phyloP scores from a whole-genome alignment of 192 early-diverging fungal species.

The Podila minutissima region DNA sequence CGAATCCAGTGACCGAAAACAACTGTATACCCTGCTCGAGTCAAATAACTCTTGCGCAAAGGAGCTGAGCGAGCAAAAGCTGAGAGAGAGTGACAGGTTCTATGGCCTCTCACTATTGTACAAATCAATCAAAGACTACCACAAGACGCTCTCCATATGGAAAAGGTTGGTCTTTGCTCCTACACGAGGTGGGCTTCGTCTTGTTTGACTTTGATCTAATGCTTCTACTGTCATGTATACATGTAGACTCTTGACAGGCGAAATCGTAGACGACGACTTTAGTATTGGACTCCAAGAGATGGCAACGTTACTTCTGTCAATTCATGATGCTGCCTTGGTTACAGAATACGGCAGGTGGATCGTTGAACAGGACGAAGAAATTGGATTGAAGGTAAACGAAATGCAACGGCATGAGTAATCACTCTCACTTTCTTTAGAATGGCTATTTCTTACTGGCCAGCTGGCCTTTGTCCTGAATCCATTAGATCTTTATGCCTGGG shows the following conservation, averaged over 20 bases:
- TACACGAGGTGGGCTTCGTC: no score
- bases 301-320: slow-evolving; percentile 44
- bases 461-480: not conserved
- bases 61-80: slow-evolving; percentile 55
- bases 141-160: slow-evolving; percentile 71
- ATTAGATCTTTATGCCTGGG: slow-evolving; percentile 51
- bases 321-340: slow-evolving; percentile 46
- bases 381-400: slow-evolving; percentile 56
- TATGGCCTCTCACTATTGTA: slow-evolving; percentile 72
- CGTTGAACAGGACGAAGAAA: slow-evolving; percentile 48
- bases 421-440: no score
- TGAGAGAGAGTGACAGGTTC: slow-evolving; percentile 61
- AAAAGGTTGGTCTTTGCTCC: slow-evolving; percentile 55
- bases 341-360: slow-evolving; percentile 65
- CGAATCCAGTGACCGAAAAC: slow-evolving; percentile 18
- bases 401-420: not conserved
- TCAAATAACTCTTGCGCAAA: slow-evolving; percentile 59
- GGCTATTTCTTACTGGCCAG: not conserved
- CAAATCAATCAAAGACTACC: slow-evolving; percentile 56
- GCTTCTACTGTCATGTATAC: no score
- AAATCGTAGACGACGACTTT: slow-evolving; percentile 64
- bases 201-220: not conserved
- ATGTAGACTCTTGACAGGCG: slow-evolving; percentile 59
- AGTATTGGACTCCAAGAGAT: slow-evolving; percentile 52
- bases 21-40: slow-evolving; percentile 37